Evolutionary conservation across 169 alveolate species (phyloP).

Genomic region (Neospora caninum): DNA sequence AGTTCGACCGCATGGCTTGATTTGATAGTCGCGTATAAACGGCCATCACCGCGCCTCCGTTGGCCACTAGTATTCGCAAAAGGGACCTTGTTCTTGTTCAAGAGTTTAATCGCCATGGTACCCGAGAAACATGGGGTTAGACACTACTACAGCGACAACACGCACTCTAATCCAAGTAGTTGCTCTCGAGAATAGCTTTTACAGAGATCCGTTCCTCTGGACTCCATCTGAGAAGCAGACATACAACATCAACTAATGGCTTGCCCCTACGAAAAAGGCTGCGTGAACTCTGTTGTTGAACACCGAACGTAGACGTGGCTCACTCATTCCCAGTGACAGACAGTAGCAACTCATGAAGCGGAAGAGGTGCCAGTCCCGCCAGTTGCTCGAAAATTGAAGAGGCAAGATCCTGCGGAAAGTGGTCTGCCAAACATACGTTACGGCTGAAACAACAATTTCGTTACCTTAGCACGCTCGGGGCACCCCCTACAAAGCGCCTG

Average conservation of each 20-base stretch:
- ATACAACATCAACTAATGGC: background rate
- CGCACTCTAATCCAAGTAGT: background rate
- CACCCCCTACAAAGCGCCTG: constrained; percentile 9
- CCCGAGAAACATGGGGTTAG: too few relatives aligned
- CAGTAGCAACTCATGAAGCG: background rate
- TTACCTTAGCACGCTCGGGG: background rate
- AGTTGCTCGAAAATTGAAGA: background rate
- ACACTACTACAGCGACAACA: background rate
- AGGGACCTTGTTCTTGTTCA: too few relatives aligned
- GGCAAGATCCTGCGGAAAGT: background rate
- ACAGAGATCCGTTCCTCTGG: constrained; percentile 25
- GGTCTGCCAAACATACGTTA: too few relatives aligned
- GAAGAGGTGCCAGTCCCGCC: constrained; percentile 14
- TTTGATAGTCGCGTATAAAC: too few relatives aligned
- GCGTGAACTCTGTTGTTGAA: background rate
- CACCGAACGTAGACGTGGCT: background rate
- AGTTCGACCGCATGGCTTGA: too few relatives aligned
- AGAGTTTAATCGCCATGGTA: too few relatives aligned
- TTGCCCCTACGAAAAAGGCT: background rate
- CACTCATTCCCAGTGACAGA: background rate
- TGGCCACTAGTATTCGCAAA: too few relatives aligned
- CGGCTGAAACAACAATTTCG: background rate
- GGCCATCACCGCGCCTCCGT: too few relatives aligned
- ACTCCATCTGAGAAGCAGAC: constrained; percentile 32
- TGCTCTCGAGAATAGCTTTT: background rate